Evolutionary conservation across 176 grass and related monocot species (phyloP).

Genomic region (Ensete glaucum): DNA sequence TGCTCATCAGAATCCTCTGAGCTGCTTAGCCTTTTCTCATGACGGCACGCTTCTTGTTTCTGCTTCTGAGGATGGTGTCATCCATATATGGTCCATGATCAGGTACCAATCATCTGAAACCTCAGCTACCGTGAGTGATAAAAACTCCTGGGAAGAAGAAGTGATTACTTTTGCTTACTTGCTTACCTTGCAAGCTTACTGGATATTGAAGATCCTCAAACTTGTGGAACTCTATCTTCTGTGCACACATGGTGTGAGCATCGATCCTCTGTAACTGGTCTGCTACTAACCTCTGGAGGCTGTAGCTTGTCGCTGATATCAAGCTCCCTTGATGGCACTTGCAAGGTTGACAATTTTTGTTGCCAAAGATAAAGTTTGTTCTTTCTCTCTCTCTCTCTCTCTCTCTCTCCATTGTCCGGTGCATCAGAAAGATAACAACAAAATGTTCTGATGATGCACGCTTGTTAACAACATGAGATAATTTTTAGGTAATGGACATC

Average conservation of each 20-base stretch:
- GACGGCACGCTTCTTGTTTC: slow-evolving; percentile 29
- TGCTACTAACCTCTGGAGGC: slow-evolving; percentile 15
- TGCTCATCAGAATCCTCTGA: slow-evolving; percentile 24
- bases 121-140: too few relatives aligned
- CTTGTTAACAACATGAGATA: neutral
- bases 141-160: too few relatives aligned
- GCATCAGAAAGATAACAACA: too few relatives aligned
- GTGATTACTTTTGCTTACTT: too few relatives aligned
- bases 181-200: neutral
- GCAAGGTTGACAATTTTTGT: slow-evolving; percentile 21
- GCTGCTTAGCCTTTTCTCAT: slow-evolving; percentile 25
- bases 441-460: too few relatives aligned
- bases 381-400: too few relatives aligned
- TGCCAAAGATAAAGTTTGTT: too few relatives aligned
- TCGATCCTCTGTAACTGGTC: slow-evolving; percentile 16
- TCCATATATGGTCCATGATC: slow-evolving; percentile 30
- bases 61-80: slow-evolving; percentile 23
- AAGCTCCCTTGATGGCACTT: slow-evolving; percentile 32
- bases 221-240: neutral
- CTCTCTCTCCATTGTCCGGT: too few relatives aligned
- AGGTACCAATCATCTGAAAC: neutral
- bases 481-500: slow-evolving; percentile 21
- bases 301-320: slow-evolving; percentile 16
- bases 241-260: slow-evolving; percentile 17
- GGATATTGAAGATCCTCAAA: neutral